Evolutionary conservation across 108 stramenopile species (phyloP).

Genomic region (Epithemia pelagica): DNA sequence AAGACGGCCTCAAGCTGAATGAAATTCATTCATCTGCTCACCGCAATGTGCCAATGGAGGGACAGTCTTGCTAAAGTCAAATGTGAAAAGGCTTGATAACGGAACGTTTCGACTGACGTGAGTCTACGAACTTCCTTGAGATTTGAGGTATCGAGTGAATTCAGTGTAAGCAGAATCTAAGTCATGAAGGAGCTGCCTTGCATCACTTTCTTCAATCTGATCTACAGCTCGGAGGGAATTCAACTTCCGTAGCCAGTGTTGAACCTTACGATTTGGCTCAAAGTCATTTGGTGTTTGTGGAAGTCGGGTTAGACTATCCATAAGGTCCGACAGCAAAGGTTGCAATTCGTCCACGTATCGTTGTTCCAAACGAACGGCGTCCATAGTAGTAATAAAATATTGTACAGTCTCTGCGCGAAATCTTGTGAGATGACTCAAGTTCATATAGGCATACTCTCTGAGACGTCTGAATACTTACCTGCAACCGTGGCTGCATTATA

Average conservation of each 20-base stretch:
- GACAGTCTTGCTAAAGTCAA: too few relatives aligned
- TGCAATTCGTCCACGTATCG: conserved; percentile 96
- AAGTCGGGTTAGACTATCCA: conserved; percentile 74
- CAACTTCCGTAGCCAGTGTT: conserved; percentile 88
- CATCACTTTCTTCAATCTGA: conserved; percentile 88
- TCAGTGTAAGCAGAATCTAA: conserved; percentile 80
- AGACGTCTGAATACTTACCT: conserved; percentile 66
- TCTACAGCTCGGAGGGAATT: conserved; percentile 93
- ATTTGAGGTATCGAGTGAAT: conserved; percentile 67
- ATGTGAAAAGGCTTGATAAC: too few relatives aligned
- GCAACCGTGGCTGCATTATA: conserved; percentile 70
- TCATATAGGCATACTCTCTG: too few relatives aligned
- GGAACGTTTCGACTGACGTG: too few relatives aligned
- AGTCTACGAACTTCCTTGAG: neutral
- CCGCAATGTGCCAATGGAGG: too few relatives aligned
- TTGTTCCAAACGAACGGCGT: conserved; percentile 91
- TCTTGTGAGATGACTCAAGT: neutral
- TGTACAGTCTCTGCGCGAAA: conserved; percentile 70
- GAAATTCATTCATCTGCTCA: too few relatives aligned
- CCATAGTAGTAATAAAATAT: conserved; percentile 97
- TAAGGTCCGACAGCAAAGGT: conserved; percentile 87
- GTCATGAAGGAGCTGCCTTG: conserved; percentile 87
- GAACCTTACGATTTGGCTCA: conserved; percentile 78
- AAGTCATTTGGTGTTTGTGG: conserved; percentile 86
- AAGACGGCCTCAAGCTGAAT: too few relatives aligned